Evolutionary conservation across 78 protist genomes (phyloP).

Genomic region (Dictyostelium capitatum): DNA sequence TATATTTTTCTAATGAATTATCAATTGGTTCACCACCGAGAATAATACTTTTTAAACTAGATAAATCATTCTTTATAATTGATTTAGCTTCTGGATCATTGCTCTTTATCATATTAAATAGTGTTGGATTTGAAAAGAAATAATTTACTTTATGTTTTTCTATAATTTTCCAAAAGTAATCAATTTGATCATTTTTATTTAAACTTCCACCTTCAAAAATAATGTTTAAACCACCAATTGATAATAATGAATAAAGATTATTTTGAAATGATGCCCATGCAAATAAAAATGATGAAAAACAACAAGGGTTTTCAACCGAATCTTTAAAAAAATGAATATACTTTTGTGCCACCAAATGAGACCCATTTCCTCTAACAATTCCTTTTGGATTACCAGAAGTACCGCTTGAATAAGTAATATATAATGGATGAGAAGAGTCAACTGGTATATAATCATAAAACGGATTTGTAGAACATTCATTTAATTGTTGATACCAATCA

Average conservation of each 20-base stretch:
- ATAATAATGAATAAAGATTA: neutral
- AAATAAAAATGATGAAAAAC: neutral
- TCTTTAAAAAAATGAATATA: neutral
- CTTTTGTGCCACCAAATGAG: conserved; percentile 39
- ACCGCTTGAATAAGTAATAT: neutral
- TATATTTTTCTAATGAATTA: neutral
- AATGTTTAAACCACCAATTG: conserved; percentile 32
- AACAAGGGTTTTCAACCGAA: neutral
- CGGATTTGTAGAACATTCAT: neutral
- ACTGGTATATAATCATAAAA: neutral
- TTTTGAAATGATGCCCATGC: conserved; percentile 69
- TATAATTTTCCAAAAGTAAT: conserved; percentile 37
- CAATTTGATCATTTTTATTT: conserved; percentile 21
- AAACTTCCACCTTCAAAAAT: conserved; percentile 60
- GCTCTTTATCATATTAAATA: conserved; percentile 27
- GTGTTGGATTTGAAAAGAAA: neutral
- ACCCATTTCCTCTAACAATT: conserved; percentile 28
- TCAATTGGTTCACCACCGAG: neutral
- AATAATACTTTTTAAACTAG: neutral
- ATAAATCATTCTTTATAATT: neutral
- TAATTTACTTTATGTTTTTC: conserved; percentile 36
- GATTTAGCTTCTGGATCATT: neutral
- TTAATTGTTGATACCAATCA: neutral
- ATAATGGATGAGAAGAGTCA: neutral
- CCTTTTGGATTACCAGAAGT: conserved; percentile 47